Evolutionary conservation across 2,329 filamentous ascomycete genomes (phyloP), one percentile per base, ranked within the genome.

Genomic region (Parastagonospora avenae): DNA sequence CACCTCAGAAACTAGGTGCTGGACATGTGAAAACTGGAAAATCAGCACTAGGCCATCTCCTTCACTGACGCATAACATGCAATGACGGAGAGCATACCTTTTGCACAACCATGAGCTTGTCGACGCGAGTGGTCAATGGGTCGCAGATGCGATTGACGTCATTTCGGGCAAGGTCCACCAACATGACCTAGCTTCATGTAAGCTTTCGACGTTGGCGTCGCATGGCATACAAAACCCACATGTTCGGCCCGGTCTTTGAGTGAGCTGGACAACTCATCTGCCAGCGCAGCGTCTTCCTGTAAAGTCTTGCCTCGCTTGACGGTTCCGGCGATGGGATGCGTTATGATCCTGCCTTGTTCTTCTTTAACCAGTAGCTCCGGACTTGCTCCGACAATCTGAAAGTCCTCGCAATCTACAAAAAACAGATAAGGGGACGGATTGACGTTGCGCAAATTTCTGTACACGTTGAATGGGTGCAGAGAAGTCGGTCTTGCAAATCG

Each of bases 381-480:
- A 50, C 91, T 96, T 33, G 94, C 94, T 52, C 94, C 94, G 10
- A 99, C 89, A 60, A 99, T 92, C 72, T 97, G 90, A 77, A 99
- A 97, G 68, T 91, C 89, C 53, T 84, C 83, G 77, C 93, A 97
- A 73, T 94, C 87, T 55, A 99, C 85, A 77, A 92, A 99, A 80
- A 99, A 99, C 31, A 99, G 85, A 76, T 99, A 99, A 0, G 94
- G 94, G 8, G 92, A 96, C 0, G 94, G 94, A 72, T 99, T 99
- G 68, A 97, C 90, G n/a, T 91, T 96, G 56, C 94, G 90, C 32
- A 99, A 83, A 72, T 96, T 91, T 47, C 93, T 87, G 81, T 97
- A 99, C 66, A 99, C 90, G 79, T 97, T 99, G 82, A 97, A 99
- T 0, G 94, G 93, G 74, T 99, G 94, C 37, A 99, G 80, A 48